Base-by-base conservation (phyloP, 169 alveolate species). In the Plasmodium falciparum region DNA sequence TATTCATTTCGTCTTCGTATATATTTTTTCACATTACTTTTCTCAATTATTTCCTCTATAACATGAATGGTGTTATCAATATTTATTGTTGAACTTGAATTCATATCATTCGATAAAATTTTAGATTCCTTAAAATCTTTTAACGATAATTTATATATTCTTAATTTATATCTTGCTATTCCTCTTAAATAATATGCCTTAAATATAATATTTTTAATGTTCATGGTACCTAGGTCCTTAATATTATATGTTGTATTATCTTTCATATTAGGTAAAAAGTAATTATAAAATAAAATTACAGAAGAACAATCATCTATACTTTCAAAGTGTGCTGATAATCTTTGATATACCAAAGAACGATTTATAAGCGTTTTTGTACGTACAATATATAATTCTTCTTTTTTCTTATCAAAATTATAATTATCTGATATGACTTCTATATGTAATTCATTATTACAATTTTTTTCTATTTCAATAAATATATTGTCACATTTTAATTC, bases 141-240 rank as follows among this genome's bases (percentile, higher is more conserved):
- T 13, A 86, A 88, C 22, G 88, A 56, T 13, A 2, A n/a, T 63
- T 86, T 86, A 62, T 71, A 86, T 26, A 86, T 86, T 86, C 62
- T 86, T 72, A 86, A 49, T 66, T 72, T 86, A 56, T 86, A 86
- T 62, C 88, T 86, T 3, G 92, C 92, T 69, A 72, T 86, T 1
- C 88, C 92, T 56, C 92, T 86, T 72, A 86, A 62, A 66, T 86
- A 86, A 52, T 72, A 86, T 52, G 92, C 86, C 58, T 86, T 86
- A 20, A 86, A 86, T n/a, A 86, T 72, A 12, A 72, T 74, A 43
- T 86, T 59, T 13, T 59, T 86, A 62, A 86, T 24, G 49, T 86
- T 86, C 20, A 86, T 17, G 43, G 73, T 45, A 39, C 71, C 49
- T 13, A 39, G 17, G 39, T 86, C 61, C 0, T 49, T 61, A 12